Base-by-base conservation (phyloP, 805 yeast genomes). In the Pichia cabralensis region DNA sequence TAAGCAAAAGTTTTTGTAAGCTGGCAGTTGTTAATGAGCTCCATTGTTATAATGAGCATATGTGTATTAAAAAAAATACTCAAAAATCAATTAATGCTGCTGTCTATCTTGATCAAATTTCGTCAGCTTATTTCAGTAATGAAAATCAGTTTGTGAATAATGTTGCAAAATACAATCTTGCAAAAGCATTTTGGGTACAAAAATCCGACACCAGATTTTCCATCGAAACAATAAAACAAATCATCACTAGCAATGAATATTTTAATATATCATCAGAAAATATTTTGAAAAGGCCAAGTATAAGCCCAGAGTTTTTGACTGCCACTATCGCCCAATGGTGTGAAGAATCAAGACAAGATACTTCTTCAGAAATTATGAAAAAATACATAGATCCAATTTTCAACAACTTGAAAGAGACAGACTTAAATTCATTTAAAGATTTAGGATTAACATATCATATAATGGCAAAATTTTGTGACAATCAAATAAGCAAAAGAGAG, bases 391-490 rank as follows among this genome's bases (percentile, higher is more conserved):
- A 62, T 6, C 67, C 73, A 2, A 64, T 69, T n/a, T 58, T 53
- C 4, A 31, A 42, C 1, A 48, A 28, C 36, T 31, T 49, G 2
- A 43, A 39, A 5, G 48, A 50, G 5, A 38, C 33, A 11, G 47
- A 49, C 2, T 31, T 36, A 19, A 49, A 56, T 27, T 15, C 22
- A n/a, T 22, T 23, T 11, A 36, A 17, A 11, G 39, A 40, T 33
- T 16, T 37, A 9, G 71, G 76, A 0, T 53, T 60, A 23, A 67
- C 76, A 6, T 79, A 54, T 48, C 78, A 71, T 40, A 61, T 65
- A 3, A 66, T 80, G 45, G 96, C 88, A 0, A 61, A 65, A 21
- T 86, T 86, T 49, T 81, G 95, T 50, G 80, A 80, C 45, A 56
- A 61, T 6, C 88, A 82, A 46, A 55, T 69, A 20, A 66, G 69